A percentile compares a stretch with the other conserved stretches of the same genome.
Conservation (phyloP, 768 basidiomycete species). For the Amylocystis lapponica region DNA sequence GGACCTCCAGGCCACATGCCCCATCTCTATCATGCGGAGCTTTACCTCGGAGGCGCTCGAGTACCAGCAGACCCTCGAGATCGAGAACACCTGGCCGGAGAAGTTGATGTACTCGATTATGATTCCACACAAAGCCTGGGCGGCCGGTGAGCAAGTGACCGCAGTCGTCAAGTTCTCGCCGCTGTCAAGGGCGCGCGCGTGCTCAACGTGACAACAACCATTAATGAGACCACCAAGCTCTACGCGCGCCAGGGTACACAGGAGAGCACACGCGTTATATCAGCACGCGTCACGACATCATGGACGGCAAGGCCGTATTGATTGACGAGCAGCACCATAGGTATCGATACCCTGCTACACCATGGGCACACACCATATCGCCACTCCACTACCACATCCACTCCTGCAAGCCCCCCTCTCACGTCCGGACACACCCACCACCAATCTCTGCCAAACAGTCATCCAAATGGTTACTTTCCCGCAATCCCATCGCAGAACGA, state of each 20-base stretch:
- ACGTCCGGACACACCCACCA: slow-evolving; percentile 2
- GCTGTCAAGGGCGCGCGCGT: slow-evolving; percentile 80
- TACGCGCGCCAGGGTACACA: slow-evolving; percentile 47
- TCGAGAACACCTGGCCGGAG: slow-evolving; percentile 95
- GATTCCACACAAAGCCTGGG: slow-evolving; percentile 94
- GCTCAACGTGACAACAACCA: slow-evolving; percentile 53
- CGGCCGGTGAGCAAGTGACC: slow-evolving; percentile 79
- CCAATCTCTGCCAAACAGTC: neutral
- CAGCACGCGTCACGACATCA: slow-evolving; percentile 65
- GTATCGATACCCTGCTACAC: slow-evolving; percentile 18
- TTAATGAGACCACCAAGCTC: slow-evolving; percentile 73
- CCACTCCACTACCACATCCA: slow-evolving; percentile 1
- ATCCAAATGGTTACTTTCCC: slow-evolving; percentile 16
- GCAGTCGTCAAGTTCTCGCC: slow-evolving; percentile 86
- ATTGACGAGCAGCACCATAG: slow-evolving; percentile 25
- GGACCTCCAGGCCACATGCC: slow-evolving; percentile 56
- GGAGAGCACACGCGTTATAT: slow-evolving; percentile 56
- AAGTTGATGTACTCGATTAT: slow-evolving; percentile 96
- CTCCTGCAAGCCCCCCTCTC: neutral
- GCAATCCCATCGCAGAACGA: slow-evolving; percentile 7
- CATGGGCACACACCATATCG: slow-evolving; percentile 7
- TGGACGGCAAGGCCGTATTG: slow-evolving; percentile 44
- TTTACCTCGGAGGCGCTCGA: slow-evolving; percentile 82
- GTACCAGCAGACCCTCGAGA: slow-evolving; percentile 93
- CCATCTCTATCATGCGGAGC: slow-evolving; percentile 66